A percentile compares a stretch with the other conserved stretches of the same genome.
These are phyloP conservation scores for Sphenostylis stenocarpa DNA, from an alignment of 306 rosid species.

Conservation along the genomic window DNA sequence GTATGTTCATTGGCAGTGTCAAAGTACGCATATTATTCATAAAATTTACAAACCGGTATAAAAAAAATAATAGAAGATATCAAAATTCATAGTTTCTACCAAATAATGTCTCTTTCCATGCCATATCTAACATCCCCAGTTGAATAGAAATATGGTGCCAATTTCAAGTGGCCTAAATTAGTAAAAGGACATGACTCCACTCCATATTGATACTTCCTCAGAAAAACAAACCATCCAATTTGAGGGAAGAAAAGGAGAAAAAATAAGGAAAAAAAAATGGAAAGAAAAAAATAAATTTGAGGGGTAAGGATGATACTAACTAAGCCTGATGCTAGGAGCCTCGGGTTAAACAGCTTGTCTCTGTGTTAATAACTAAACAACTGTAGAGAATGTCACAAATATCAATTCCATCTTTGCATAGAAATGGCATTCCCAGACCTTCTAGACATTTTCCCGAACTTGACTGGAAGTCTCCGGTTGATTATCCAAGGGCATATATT, in stretches of 20 bases:
- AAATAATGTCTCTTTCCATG: not conserved
- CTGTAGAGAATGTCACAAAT: not conserved
- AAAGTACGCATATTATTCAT: not conserved
- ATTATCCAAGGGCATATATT: slow-evolving; percentile 97
- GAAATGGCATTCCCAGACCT: not conserved
- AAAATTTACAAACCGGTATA: not conserved
- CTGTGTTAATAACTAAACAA: not conserved
- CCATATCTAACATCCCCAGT: slow-evolving; percentile 13
- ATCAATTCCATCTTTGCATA: slow-evolving; percentile 3
- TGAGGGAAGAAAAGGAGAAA: not conserved
- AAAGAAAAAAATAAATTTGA: not conserved
- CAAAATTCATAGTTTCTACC: not conserved
- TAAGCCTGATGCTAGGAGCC: slow-evolving; percentile 9
- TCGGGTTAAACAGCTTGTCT: slow-evolving; percentile 1
- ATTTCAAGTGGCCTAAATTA: not conserved
- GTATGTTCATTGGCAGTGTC: not conserved
- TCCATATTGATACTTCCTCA: slow-evolving; percentile 3
- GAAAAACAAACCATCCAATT: not conserved
- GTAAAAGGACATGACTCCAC: not conserved
- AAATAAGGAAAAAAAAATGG: not conserved
- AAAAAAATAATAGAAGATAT: not conserved
- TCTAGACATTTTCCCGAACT: slow-evolving; percentile 44
- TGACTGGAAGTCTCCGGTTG: slow-evolving; percentile 61
- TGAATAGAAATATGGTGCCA: slow-evolving; percentile 4
- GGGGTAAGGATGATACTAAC: slow-evolving; percentile 4